These are phyloP conservation scores for Eimeria maxima DNA, from an alignment of 169 alveolate species.

Conservation along the genomic window DNA sequence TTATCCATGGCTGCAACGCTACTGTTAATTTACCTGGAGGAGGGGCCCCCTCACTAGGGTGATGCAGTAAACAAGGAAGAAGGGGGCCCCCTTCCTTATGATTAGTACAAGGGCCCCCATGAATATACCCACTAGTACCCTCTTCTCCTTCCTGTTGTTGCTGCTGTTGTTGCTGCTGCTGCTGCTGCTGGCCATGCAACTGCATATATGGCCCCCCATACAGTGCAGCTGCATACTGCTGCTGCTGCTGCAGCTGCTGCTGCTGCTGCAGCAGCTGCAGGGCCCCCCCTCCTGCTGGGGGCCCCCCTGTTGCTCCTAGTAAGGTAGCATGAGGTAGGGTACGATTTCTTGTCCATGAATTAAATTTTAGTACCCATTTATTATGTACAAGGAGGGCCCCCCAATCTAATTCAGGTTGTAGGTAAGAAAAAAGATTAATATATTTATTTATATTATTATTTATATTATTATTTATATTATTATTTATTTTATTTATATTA, in stretches of 20 bases:
- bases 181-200: too few species aligned
- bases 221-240: background rate
- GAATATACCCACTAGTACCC: background rate
- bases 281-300: background rate
- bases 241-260: background rate
- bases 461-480: too few species aligned
- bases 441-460: background rate
- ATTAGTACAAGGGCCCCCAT: background rate
- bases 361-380: background rate
- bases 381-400: slow-evolving; percentile 30
- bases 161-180: too few species aligned
- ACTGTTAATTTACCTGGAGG: slow-evolving; percentile 28
- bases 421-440: background rate
- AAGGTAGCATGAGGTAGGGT: background rate
- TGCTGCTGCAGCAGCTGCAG: slow-evolving; percentile 29
- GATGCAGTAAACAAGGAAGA: slow-evolving; percentile 66
- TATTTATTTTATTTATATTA: background rate
- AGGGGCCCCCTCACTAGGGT: slow-evolving; percentile 74
- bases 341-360: background rate
- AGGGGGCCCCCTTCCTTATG: background rate
- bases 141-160: background rate
- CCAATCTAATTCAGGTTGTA: slow-evolving; percentile 68
- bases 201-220: too few species aligned
- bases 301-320: background rate
- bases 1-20: slow-evolving; percentile 33